Evolutionary conservation across 2,329 filamentous ascomycete genomes (phyloP), one percentile per base, ranked within the genome.

Genomic region (Alternaria sp.): DNA sequence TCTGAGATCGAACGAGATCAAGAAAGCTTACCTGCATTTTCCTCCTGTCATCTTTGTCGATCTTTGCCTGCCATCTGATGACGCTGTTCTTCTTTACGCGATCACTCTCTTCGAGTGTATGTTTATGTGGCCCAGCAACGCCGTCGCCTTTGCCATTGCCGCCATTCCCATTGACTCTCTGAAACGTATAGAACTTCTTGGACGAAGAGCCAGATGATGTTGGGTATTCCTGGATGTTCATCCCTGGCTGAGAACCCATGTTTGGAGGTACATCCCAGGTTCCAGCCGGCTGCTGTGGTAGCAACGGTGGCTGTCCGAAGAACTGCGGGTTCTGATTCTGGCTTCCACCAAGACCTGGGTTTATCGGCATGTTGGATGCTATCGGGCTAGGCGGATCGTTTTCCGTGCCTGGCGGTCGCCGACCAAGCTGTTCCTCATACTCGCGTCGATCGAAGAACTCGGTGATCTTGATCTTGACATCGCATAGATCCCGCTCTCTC

Each of bases 401-500:
- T 12, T 62, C 62, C 12, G 55, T 50, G 18, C 60, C 57, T 27
- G 74, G 73, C 10, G 73, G 71, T 20, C 71, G 67, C 16, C 70
- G 65, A 16, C 74, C 73, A 32, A 73, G 68, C 51, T 78, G 75
- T 54, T 79, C 77, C 38, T 71, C 67, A 36, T 78, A 71, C 46
- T 78, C 74, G 20, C 75, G 80, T 38, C 85, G 86, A 10, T 89
- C 86, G 55, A 90, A 90, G 79, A 92, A 92, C 77, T 94, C 91
- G 3, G 90, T 93, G 61, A 94, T 92, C 77, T 93, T 94, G 76
- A 94, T 93, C 80, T 94, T 94, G 65, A 94, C 91, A 76, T 94
- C 91, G 75, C 92, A 94, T n/a, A 93, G 83, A 79, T 93, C 90
- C 12, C 90, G 85, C 76, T 92, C 88, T 43, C 92, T 84, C n/a